Conservation (phyloP, 1,139 yeast species). For the Yamadazyma buinensis region DNA sequence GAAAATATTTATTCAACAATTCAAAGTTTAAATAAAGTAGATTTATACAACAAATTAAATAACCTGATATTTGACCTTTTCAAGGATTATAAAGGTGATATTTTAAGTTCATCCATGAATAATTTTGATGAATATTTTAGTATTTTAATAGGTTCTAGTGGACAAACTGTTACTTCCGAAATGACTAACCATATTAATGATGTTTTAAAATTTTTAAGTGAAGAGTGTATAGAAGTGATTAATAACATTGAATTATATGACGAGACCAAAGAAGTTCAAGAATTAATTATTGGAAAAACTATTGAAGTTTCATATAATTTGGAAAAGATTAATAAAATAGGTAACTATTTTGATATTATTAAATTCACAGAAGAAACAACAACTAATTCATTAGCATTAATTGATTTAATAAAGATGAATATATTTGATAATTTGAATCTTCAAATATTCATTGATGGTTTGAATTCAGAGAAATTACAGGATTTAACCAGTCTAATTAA, state of each 20-base stretch:
- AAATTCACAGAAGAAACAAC: slow-evolving; percentile 4
- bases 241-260: neutral
- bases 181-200: slow-evolving; percentile 9
- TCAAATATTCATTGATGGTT: slow-evolving; percentile 13
- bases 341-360: slow-evolving; percentile 17
- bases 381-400: slow-evolving; percentile 14
- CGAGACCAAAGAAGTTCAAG: neutral
- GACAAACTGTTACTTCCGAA: slow-evolving; percentile 2
- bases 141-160: slow-evolving; percentile 8
- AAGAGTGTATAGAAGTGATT: neutral
- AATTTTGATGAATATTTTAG: slow-evolving; percentile 10
- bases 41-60: slow-evolving; percentile 25
- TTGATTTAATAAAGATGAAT: slow-evolving; percentile 2
- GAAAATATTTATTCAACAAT: slow-evolving; percentile 21
- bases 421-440: slow-evolving; percentile 21
- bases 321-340: slow-evolving; percentile 25
- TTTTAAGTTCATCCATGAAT: slow-evolving; percentile 16
- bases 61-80: slow-evolving; percentile 23
- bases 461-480: neutral
- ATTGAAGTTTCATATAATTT: slow-evolving; percentile 7
- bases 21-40: slow-evolving; percentile 21
- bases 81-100: slow-evolving; percentile 8
- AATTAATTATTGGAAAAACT: slow-evolving; percentile 8
- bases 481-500: neutral
- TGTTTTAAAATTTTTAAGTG: neutral